Percentiles rank a stretch among this genome's conserved stretches.
These are phyloP conservation scores for Annulohypoxylon stygium DNA, from an alignment of 495 filamentous ascomycete genomes.

Conservation along the genomic window DNA sequence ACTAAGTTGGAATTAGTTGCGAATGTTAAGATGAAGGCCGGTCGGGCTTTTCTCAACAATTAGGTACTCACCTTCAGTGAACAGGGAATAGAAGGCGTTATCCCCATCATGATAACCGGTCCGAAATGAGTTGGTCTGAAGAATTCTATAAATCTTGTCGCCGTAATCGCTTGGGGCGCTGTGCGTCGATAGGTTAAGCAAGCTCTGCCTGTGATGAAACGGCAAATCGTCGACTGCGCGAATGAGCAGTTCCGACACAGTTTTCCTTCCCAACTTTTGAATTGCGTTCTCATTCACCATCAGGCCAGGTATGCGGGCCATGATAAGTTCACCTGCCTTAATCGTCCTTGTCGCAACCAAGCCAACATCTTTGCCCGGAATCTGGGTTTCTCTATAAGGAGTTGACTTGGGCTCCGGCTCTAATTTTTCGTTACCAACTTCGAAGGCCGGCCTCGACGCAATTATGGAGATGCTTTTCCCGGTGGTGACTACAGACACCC, in stretches of 20 bases:
- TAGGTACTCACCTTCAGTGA: conserved; percentile 46
- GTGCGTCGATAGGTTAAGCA: conserved; percentile 49
- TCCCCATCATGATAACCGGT: conserved; percentile 45
- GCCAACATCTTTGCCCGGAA: conserved; percentile 52
- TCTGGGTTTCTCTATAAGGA: conserved; percentile 42
- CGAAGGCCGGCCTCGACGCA: conserved; percentile 34
- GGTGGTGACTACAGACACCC: conserved; percentile 55
- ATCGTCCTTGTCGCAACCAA: conserved; percentile 50
- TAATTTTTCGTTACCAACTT: background rate
- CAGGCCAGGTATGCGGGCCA: conserved; percentile 49
- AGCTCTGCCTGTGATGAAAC: conserved; percentile 26
- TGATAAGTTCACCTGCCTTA: conserved; percentile 47
- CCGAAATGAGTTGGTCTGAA: conserved; percentile 52
- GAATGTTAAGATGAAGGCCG: background rate
- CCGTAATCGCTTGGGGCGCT: conserved; percentile 23
- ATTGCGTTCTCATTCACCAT: conserved; percentile 54
- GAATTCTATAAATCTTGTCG: conserved; percentile 49
- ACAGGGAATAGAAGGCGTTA: conserved; percentile 50
- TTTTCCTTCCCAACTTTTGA: conserved; percentile 33
- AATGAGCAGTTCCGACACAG: conserved; percentile 44
- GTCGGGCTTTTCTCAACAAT: background rate
- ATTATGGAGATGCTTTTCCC: conserved; percentile 37
- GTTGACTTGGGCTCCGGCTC: background rate
- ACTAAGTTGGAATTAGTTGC: conserved; percentile 36
- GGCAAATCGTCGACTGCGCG: conserved; percentile 49